A percentile compares a stretch with the other conserved stretches of the same genome.
phyloP scores from a whole-genome alignment of 441 rosid species.

The Gossypium aridum region DNA sequence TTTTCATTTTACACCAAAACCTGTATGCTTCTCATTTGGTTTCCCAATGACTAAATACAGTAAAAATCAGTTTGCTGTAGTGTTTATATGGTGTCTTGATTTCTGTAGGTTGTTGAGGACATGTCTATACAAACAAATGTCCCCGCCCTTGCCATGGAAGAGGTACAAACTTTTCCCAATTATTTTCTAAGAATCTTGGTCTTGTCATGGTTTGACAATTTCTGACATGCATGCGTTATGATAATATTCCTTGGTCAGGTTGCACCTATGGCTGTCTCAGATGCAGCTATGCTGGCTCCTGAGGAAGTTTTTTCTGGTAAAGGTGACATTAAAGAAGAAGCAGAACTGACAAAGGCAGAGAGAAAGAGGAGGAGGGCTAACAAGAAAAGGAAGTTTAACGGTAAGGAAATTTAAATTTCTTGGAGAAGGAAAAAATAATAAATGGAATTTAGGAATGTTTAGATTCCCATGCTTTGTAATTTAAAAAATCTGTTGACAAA shows the following conservation, averaged over 20 bases:
- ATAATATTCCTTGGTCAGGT: conserved; percentile 39
- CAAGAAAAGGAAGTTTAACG: conserved; percentile 84
- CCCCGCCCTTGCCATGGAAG: conserved; percentile 98
- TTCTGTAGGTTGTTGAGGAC: conserved; percentile 71
- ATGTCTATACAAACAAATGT: conserved; percentile 80
- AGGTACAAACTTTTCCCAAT: conserved; percentile 36
- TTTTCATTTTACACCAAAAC: conserved; percentile 94
- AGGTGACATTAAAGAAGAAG: conserved; percentile 79
- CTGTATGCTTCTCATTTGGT: conserved; percentile 47
- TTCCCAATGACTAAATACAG: neutral
- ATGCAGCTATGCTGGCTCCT: conserved; percentile 98
- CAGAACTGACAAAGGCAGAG: conserved; percentile 72
- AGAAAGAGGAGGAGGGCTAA: conserved; percentile 95
- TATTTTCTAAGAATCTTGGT: neutral
- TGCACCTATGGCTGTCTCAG: conserved; percentile 95
- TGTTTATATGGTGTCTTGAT: conserved; percentile 13
- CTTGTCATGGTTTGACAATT: conserved; percentile 1
- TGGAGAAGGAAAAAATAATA: neutral
- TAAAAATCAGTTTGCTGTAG: neutral
- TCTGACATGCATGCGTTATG: neutral
- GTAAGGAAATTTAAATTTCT: conserved; percentile 30
- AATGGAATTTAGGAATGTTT: neutral
- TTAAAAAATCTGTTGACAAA: neutral
- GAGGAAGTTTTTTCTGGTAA: conserved; percentile 83
- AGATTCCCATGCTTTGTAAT: neutral